phyloP scores from a whole-genome alignment of 495 filamentous ascomycete species.

The Beverwykella pulmonaria region DNA sequence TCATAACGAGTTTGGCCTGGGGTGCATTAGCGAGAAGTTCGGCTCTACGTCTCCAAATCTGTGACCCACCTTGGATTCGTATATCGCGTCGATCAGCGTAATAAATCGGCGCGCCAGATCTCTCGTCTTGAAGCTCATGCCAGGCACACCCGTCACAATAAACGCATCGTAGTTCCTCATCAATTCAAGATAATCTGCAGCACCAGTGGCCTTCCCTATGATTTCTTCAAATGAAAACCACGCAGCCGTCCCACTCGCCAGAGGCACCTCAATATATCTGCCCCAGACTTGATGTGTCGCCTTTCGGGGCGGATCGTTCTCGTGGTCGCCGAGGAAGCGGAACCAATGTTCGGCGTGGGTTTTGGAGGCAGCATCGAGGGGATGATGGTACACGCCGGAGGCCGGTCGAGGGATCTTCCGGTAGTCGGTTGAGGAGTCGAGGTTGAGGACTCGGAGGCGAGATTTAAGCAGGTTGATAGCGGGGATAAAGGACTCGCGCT shows the following conservation, averaged over 20 bases:
- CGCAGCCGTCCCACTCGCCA: conserved; percentile 83
- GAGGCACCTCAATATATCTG: conserved; percentile 80
- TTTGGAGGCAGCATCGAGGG: conserved; percentile 73
- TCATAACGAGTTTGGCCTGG: conserved; percentile 92
- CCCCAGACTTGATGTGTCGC: conserved; percentile 92
- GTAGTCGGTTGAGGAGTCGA: conserved; percentile 95
- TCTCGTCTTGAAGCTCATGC: conserved; percentile 83
- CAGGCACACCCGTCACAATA: conserved; percentile 85
- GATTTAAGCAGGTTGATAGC: conserved; percentile 89
- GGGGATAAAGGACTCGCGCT: conserved; percentile 91
- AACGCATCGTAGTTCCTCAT: conserved; percentile 90
- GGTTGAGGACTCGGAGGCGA: conserved; percentile 82
- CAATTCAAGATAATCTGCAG: conserved; percentile 93
- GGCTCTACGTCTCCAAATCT: neutral
- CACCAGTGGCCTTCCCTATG: conserved; percentile 81
- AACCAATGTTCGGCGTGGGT: conserved; percentile 94
- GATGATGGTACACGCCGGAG: conserved; percentile 88
- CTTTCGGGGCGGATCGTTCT: conserved; percentile 72
- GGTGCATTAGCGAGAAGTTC: neutral
- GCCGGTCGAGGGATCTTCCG: conserved; percentile 93
- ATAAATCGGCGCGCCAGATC: conserved; percentile 93
- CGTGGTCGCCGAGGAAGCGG: conserved; percentile 82
- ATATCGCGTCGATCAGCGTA: conserved; percentile 94
- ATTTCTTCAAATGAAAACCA: conserved; percentile 89
- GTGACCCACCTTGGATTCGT: conserved; percentile 69